A percentile compares a stretch with the other conserved stretches of the same genome.
Evolutionary conservation across 306 rosid genomes (phyloP).

Genomic region (Abrus pulchellus): DNA sequence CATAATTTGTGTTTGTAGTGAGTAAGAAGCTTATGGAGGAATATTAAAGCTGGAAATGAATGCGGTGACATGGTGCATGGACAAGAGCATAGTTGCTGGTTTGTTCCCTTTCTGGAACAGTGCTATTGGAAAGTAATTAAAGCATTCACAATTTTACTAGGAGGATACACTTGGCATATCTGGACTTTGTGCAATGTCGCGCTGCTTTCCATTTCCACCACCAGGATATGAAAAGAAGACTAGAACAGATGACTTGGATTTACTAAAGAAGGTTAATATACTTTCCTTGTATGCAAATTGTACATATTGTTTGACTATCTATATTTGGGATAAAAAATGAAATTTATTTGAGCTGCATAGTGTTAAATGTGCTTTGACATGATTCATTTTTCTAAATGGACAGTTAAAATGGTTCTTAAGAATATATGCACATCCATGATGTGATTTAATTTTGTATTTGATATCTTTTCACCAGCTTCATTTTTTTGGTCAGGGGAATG

Average conservation of each 20-base stretch:
- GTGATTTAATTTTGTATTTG: slow-evolving; percentile 11
- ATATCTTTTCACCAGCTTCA: too few species aligned
- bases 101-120: slow-evolving; percentile 75
- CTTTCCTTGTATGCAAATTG: slow-evolving; percentile 45
- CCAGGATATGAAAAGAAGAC: slow-evolving; percentile 92
- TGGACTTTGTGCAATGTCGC: slow-evolving; percentile 93
- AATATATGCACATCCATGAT: background rate
- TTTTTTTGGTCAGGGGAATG: too few species aligned
- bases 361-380: slow-evolving; percentile 2
- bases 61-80: slow-evolving; percentile 98
- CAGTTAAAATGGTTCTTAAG: background rate
- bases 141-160: slow-evolving; percentile 60
- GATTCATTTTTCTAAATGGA: background rate
- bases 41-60: slow-evolving; percentile 81
- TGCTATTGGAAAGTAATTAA: slow-evolving; percentile 61
- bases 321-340: slow-evolving; percentile 4
- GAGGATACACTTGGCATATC: slow-evolving; percentile 53
- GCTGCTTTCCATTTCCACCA: slow-evolving; percentile 97
- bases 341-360: slow-evolving; percentile 17
- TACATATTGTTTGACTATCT: slow-evolving; percentile 38
- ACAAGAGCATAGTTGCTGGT: slow-evolving; percentile 83
- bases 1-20: slow-evolving; percentile 54
- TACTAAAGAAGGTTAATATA: slow-evolving; percentile 72
- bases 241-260: slow-evolving; percentile 70
- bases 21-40: slow-evolving; percentile 64